phyloP scores from a whole-genome alignment of 306 rosid genomes.

The Heteromeles arbutifolia region DNA sequence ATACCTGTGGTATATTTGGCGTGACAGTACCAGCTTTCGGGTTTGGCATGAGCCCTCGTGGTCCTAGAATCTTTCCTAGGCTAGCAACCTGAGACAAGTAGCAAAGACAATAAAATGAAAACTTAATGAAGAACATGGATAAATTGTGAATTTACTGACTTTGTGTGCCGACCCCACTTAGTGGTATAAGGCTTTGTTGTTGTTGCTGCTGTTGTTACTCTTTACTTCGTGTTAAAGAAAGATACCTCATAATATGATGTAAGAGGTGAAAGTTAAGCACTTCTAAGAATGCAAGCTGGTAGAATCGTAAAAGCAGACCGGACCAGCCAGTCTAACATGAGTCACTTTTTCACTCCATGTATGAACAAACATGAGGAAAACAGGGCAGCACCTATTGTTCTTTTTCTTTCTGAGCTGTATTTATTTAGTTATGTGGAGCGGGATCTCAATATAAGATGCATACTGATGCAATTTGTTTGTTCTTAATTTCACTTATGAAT shows the following conservation, averaged over 20 bases:
- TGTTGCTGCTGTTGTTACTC: background rate
- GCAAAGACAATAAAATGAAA: slow-evolving; percentile 1
- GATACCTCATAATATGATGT: background rate
- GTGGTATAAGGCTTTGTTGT: no score
- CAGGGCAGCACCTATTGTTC: background rate
- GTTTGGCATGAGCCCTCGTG: slow-evolving; percentile 99
- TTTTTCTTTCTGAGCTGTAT: background rate
- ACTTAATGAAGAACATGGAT: background rate
- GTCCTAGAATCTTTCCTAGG: slow-evolving; percentile 96
- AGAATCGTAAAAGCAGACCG: background rate
- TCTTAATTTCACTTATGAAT: background rate
- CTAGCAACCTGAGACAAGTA: slow-evolving; percentile 74
- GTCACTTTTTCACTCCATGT: background rate
- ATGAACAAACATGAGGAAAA: background rate
- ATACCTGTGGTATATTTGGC: slow-evolving; percentile 90
- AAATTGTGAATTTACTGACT: background rate
- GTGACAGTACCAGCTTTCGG: slow-evolving; percentile 99
- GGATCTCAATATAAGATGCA: background rate
- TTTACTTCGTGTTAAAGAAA: background rate
- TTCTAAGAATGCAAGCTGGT: background rate
- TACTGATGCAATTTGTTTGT: background rate
- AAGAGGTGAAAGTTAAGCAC: background rate
- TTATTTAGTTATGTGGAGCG: background rate
- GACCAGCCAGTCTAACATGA: background rate
- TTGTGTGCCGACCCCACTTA: no score